Percentiles rank a stretch among this genome's conserved stretches.
phyloP scores from a whole-genome alignment of 371 early-diverging fungal genomes.

The Amoeboaphelidium protococcarum region DNA sequence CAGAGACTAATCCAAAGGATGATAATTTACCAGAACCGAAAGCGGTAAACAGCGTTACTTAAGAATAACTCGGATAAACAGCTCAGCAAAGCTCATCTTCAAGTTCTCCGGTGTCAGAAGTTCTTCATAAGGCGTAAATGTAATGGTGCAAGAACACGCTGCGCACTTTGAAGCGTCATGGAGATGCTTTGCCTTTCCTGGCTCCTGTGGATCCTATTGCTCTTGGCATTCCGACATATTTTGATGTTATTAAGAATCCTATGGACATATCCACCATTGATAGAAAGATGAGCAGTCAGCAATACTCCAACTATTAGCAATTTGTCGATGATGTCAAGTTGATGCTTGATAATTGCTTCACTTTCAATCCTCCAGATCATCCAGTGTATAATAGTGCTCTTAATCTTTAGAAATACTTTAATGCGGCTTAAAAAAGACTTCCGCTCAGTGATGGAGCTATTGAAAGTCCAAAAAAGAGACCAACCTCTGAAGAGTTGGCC shows the following conservation, averaged over 20 bases:
- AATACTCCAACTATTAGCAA: slow-evolving; percentile 1
- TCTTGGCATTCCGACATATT: slow-evolving; percentile 17
- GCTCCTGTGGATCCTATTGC: slow-evolving; percentile 16
- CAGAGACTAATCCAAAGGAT: too few species aligned
- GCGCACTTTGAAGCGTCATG: not conserved
- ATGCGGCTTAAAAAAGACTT: not conserved
- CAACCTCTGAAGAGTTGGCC: not conserved
- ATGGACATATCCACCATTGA: slow-evolving; percentile 19
- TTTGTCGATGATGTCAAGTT: slow-evolving; percentile 14
- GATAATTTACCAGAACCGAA: too few species aligned
- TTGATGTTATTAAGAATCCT: slow-evolving; percentile 14
- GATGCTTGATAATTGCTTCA: slow-evolving; percentile 18
- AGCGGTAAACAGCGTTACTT: too few species aligned
- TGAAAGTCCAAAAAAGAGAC: too few species aligned
- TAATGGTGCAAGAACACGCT: not conserved
- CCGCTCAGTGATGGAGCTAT: not conserved
- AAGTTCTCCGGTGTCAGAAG: not conserved
- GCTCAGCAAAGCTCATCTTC: not conserved
- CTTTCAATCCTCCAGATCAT: slow-evolving; percentile 8
- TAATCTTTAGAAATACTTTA: not conserved
- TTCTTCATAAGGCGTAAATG: not conserved
- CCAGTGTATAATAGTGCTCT: not conserved
- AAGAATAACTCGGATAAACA: not conserved
- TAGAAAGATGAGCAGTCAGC: slow-evolving; percentile 7
- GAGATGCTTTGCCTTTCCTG: not conserved